phyloP scores from a whole-genome alignment of 2,329 filamentous ascomycete species.

The Berkeleyomyces basicola region DNA sequence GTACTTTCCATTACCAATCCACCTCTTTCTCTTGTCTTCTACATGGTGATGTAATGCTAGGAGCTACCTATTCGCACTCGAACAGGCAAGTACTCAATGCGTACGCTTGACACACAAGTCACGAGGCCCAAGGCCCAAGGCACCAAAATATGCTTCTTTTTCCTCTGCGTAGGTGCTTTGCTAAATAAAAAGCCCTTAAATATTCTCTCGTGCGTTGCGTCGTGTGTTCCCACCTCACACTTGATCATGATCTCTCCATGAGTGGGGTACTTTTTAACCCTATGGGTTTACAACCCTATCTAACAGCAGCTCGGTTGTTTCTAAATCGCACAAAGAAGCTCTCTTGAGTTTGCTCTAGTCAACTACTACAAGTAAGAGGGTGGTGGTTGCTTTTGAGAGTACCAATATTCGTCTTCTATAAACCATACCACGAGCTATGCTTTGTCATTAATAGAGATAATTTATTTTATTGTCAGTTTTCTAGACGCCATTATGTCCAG shows the following conservation, averaged over 20 bases:
- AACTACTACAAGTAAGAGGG: too few species aligned
- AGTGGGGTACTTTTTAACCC: too few species aligned
- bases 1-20: not conserved
- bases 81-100: not conserved
- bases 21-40: not conserved
- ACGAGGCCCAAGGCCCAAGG: not conserved
- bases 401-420: not conserved
- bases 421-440: not conserved
- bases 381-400: not conserved
- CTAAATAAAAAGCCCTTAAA: too few species aligned
- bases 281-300: too few species aligned
- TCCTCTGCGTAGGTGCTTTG: too few species aligned
- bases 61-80: not conserved
- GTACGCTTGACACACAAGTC: not conserved
- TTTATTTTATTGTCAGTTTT: too few species aligned
- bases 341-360: too few species aligned
- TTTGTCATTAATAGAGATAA: too few species aligned
- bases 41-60: not conserved
- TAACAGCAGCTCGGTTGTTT: not conserved
- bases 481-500: conserved; percentile 3
- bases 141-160: too few species aligned
- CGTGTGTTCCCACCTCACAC: too few species aligned
- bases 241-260: too few species aligned
- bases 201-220: too few species aligned
- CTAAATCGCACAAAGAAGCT: not conserved